phyloP scores from a whole-genome alignment of 306 rosid genomes.

The Vigna nakashimae region DNA sequence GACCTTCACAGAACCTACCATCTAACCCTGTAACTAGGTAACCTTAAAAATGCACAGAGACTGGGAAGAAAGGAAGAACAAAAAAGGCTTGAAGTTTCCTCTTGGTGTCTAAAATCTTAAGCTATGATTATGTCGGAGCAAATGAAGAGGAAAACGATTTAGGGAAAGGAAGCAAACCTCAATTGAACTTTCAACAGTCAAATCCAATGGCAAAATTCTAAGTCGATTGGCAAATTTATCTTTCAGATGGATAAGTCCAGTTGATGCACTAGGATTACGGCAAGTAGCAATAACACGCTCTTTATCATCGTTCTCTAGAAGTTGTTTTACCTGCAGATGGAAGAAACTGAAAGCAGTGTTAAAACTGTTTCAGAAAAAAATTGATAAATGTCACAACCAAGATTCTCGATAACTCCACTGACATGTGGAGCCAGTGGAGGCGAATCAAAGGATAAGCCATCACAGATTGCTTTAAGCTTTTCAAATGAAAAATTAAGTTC shows the following conservation, averaged over 20 bases:
- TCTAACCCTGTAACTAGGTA: neutral
- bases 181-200: constrained; percentile 84
- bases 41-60: neutral
- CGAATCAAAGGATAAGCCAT: neutral
- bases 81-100: neutral
- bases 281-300: constrained; percentile 88
- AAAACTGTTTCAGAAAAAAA: constrained; percentile 3
- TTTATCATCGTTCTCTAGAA: constrained; percentile 75
- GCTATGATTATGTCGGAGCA: neutral
- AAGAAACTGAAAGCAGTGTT: constrained; percentile 38
- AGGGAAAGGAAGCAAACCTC: constrained; percentile 60
- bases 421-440: neutral
- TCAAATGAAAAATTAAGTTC: neutral
- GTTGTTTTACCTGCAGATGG: constrained; percentile 72
- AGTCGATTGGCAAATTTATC: constrained; percentile 71
- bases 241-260: constrained; percentile 71
- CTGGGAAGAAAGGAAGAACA: neutral
- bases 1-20: constrained; percentile 2
- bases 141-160: constrained; percentile 13
- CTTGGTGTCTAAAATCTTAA: constrained; percentile 23
- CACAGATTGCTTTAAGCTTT: neutral
- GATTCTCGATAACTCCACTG: neutral
- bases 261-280: constrained; percentile 74
- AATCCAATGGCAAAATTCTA: constrained; percentile 65
- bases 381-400: neutral